Conservation (phyloP, 2,329 filamentous ascomycete species). For the Coleophoma crateriformis region DNA sequence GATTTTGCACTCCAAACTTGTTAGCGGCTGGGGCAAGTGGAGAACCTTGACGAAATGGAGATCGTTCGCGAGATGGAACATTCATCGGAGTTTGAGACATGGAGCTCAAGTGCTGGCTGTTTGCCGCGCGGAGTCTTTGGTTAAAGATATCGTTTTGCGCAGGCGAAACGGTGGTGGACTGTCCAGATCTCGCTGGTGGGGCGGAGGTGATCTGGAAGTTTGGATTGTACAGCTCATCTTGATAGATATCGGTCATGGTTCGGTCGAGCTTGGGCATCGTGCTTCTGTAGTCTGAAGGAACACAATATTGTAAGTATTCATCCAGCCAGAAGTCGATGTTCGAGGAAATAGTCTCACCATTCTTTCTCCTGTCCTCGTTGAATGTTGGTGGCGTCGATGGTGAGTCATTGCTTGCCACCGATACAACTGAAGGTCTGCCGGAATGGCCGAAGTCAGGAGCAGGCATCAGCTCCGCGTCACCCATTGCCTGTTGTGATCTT, state of each 20-base stretch:
- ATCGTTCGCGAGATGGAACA: slow-evolving; percentile 56
- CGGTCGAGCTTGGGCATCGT: slow-evolving; percentile 72
- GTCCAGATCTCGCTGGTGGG: slow-evolving; percentile 40
- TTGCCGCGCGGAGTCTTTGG: slow-evolving; percentile 73
- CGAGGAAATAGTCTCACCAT: slow-evolving; percentile 41
- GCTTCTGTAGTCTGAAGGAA: slow-evolving; percentile 43
- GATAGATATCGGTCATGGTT: slow-evolving; percentile 80
- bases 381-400: slow-evolving; percentile 49
- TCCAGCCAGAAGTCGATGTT: slow-evolving; percentile 42
- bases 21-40: slow-evolving; percentile 43
- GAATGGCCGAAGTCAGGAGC: slow-evolving; percentile 20
- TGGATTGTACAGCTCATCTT: slow-evolving; percentile 80
- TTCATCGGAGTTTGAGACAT: slow-evolving; percentile 35
- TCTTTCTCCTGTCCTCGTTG: slow-evolving; percentile 46
- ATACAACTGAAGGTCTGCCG: slow-evolving; percentile 42
- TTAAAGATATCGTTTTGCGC: slow-evolving; percentile 57
- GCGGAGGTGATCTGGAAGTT: slow-evolving; percentile 54
- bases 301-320: slow-evolving; percentile 60
- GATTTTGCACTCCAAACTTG: slow-evolving; percentile 28
- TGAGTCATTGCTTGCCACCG: slow-evolving; percentile 57
- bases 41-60: slow-evolving; percentile 74
- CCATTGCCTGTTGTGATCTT: slow-evolving; percentile 1
- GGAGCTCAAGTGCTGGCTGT: slow-evolving; percentile 60
- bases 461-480: slow-evolving; percentile 23
- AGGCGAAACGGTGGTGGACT: slow-evolving; percentile 41